Conservation (phyloP, 441 rosid genomes). For the Theobroma grandiflorum region DNA sequence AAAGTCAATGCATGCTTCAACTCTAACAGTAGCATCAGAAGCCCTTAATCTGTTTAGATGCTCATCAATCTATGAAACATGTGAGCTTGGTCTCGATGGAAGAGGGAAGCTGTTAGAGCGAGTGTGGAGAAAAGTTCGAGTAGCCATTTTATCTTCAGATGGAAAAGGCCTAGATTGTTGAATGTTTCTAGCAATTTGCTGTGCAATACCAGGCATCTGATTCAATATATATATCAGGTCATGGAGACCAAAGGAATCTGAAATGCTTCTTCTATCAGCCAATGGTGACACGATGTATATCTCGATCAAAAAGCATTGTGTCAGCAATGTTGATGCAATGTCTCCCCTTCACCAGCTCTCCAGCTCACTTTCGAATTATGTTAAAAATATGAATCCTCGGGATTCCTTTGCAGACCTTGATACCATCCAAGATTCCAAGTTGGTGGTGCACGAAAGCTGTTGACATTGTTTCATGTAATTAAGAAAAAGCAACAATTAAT, state of each 20-base stretch:
- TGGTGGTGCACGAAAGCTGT: not conserved
- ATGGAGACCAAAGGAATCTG: conserved; percentile 1
- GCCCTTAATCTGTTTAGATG: conserved; percentile 31
- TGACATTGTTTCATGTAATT: not conserved
- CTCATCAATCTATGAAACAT: conserved; percentile 30
- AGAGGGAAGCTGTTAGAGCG: conserved; percentile 30
- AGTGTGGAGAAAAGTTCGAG: conserved; percentile 13
- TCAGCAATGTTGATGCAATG: not conserved
- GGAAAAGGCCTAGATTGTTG: not conserved
- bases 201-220: not conserved
- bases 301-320: not conserved
- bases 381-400: not conserved
- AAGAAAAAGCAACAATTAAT: not conserved
- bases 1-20: no score
- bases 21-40: conserved; percentile 26
- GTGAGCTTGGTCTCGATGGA: conserved; percentile 35
- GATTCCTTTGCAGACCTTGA: not conserved
- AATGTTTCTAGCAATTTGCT: not conserved
- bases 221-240: not conserved
- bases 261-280: not conserved
- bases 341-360: conserved; percentile 17
- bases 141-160: not conserved
- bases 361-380: not conserved
- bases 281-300: not conserved
- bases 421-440: not conserved